Evolutionary conservation across 1,284 basidiomycete genomes (phyloP).

Genomic region (Ganoderma resinaceum): DNA sequence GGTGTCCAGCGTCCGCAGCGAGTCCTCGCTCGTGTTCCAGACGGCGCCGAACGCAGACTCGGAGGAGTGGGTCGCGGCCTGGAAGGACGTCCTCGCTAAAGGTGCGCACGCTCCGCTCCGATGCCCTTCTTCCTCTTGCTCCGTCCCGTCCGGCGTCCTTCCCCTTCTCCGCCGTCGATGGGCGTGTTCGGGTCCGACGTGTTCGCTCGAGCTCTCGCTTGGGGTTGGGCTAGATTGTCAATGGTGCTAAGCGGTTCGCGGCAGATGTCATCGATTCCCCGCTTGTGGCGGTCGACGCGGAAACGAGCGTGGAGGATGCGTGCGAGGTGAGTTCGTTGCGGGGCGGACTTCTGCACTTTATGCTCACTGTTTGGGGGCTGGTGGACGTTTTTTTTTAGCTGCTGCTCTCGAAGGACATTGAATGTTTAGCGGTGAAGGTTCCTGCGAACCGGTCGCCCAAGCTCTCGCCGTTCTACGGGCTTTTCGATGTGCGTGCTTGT

Average conservation of each 20-base stretch:
- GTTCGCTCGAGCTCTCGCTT: not conserved
- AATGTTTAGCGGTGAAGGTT: conserved; percentile 69
- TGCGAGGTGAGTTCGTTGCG: conserved; percentile 65
- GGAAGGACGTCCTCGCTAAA: conserved; percentile 61
- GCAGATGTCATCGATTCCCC: conserved; percentile 73
- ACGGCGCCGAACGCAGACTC: conserved; percentile 49
- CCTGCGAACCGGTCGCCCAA: conserved; percentile 38
- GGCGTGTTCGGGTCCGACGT: not conserved
- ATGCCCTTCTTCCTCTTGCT: not conserved
- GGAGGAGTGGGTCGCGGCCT: conserved; percentile 64
- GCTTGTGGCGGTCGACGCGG: conserved; percentile 67
- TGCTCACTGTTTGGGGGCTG: not conserved
- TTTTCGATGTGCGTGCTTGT: conserved; percentile 71
- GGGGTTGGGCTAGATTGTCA: not conserved
- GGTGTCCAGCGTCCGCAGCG: conserved; percentile 42
- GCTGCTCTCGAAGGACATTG: conserved; percentile 64
- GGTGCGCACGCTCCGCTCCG: conserved; percentile 45
- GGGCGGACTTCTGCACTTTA: not conserved
- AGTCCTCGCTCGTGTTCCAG: conserved; percentile 40
- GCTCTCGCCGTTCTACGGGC: conserved; percentile 55
- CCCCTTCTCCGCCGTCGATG: too few relatives aligned
- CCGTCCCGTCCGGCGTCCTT: too few relatives aligned
- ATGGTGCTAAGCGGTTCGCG: not conserved
- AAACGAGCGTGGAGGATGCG: conserved; percentile 78
- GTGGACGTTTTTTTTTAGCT: conserved; percentile 45